Evolutionary conservation across 1,284 basidiomycete genomes (phyloP), one percentile per base, ranked within the genome.

Genomic region (Lentinula novae-zelandiae): DNA sequence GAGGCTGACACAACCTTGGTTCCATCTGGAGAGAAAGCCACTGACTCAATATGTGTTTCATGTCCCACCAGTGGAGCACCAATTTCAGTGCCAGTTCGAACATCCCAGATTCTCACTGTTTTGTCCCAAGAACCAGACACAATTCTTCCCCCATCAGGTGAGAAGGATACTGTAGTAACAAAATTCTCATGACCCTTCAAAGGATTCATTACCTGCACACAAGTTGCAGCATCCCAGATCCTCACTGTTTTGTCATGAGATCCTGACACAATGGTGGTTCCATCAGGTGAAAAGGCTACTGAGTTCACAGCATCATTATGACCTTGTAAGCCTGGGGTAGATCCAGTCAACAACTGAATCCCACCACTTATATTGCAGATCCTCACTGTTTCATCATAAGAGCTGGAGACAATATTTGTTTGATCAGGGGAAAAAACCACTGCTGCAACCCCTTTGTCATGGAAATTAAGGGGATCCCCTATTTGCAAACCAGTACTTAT

Each of bases 81-180:
- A 2, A 38, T 9, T 38, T 38, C 8, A 38, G 1, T 12, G 2
- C 63, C 61, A n/a, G 58, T 63, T 0, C 13, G 53, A 8, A 53
- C 60, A 59, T 65, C 54, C 64, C 64, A 67, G 1, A 65, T 38
- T 39, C 53, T 54, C 8, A 60, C 8, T 27, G 59, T 60, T 31
- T 31, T 15, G 15, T 60, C 58, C 31, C 8, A 2, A 34, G 50
- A 60, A 20, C 63, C 66, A 36, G 70, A 70, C 4, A 63, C 64
- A 42, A 72, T 58, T 5, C 53, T 46, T 3, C 33, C 59, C 1
- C 68, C 69, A 63, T 70, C 67, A 2, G 64, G 54, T 8, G 70
- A 72, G 60, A 69, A 70, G 6, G 65, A 65, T 31, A 73, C 66
- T 38, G 66, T 65, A 34, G 7, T 12, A n/a, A 56, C 40, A 9